Percentiles rank a stretch among this genome's conserved stretches.
Conservation (phyloP, 768 basidiomycete species). For the Sporobolomyces phaffii region DNA sequence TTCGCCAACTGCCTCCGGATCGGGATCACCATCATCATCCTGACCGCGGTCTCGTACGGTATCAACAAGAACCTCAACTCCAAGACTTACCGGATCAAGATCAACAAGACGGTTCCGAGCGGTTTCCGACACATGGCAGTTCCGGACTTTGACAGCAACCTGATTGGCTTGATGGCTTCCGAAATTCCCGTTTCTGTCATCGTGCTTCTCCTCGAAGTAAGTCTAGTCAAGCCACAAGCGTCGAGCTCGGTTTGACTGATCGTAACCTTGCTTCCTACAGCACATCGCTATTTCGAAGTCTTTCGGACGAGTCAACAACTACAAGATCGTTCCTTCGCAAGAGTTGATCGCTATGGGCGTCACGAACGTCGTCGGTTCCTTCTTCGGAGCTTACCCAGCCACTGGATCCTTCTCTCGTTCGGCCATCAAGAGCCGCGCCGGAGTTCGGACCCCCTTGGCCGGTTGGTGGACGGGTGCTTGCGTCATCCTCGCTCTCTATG, state of each 20-base stretch:
- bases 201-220: constrained; percentile 50
- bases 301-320: constrained; percentile 89
- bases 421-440: constrained; percentile 87
- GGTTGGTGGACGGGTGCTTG: constrained; percentile 78
- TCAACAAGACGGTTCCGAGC: constrained; percentile 73
- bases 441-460: constrained; percentile 86
- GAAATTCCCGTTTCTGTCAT: constrained; percentile 79
- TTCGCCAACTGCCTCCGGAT: constrained; percentile 54
- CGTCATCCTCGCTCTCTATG: constrained; percentile 88
- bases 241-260: neutral
- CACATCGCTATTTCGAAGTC: constrained; percentile 91
- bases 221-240: constrained; percentile 46
- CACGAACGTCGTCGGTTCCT: constrained; percentile 59
- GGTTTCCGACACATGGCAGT: constrained; percentile 56
- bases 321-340: constrained; percentile 79
- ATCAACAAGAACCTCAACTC: constrained; percentile 64
- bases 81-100: constrained; percentile 58
- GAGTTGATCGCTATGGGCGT: constrained; percentile 97
- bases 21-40: constrained; percentile 59
- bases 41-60: constrained; percentile 71
- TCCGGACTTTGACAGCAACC: constrained; percentile 50
- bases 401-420: constrained; percentile 97
- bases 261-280: constrained; percentile 3
- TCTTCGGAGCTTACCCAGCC: constrained; percentile 87
- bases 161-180: constrained; percentile 51